Evolutionary conservation across 495 filamentous ascomycete genomes (phyloP).

Genomic region (Apiosordaria backusii): DNA sequence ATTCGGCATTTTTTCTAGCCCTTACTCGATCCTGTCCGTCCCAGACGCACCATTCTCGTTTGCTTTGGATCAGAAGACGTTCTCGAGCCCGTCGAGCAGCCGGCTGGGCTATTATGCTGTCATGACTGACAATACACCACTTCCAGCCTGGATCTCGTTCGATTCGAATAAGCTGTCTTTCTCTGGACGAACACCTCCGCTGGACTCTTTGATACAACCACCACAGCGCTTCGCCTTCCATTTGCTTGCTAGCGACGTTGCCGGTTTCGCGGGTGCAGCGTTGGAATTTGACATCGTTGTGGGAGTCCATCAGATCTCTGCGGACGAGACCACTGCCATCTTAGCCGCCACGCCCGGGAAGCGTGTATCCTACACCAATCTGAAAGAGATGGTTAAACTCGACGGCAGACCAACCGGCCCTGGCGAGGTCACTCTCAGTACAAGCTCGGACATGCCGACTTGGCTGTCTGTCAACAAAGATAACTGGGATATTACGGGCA

Average conservation of each 20-base stretch:
- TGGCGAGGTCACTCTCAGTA: constrained; percentile 47
- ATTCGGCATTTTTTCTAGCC: constrained; percentile 42
- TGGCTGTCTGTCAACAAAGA: constrained; percentile 69
- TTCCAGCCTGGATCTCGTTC: constrained; percentile 85
- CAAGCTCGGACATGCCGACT: constrained; percentile 50
- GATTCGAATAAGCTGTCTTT: constrained; percentile 63
- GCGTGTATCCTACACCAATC: constrained; percentile 51
- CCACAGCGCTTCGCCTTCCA: constrained; percentile 71
- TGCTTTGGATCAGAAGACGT: constrained; percentile 37
- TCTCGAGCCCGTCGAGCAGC: constrained; percentile 27
- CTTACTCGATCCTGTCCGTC: constrained; percentile 36
- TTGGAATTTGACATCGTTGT: constrained; percentile 66
- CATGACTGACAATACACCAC: constrained; percentile 69
- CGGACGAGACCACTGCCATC: constrained; percentile 52
- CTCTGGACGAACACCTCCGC: constrained; percentile 65
- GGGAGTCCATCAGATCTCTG: constrained; percentile 62
- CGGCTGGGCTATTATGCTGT: constrained; percentile 67
- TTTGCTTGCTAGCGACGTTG: constrained; percentile 75
- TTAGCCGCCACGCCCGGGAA: constrained; percentile 58
- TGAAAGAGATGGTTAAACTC: constrained; percentile 55
- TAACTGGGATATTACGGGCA: constrained; percentile 63
- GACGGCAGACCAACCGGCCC: constrained; percentile 53
- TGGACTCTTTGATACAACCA: constrained; percentile 57
- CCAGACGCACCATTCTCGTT: constrained; percentile 40
- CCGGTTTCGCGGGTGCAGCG: constrained; percentile 68